A percentile compares a stretch with the other conserved stretches of the same genome.
phyloP scores from a whole-genome alignment of 2,329 filamentous ascomycete genomes.

The Phialophora verrucosa region DNA sequence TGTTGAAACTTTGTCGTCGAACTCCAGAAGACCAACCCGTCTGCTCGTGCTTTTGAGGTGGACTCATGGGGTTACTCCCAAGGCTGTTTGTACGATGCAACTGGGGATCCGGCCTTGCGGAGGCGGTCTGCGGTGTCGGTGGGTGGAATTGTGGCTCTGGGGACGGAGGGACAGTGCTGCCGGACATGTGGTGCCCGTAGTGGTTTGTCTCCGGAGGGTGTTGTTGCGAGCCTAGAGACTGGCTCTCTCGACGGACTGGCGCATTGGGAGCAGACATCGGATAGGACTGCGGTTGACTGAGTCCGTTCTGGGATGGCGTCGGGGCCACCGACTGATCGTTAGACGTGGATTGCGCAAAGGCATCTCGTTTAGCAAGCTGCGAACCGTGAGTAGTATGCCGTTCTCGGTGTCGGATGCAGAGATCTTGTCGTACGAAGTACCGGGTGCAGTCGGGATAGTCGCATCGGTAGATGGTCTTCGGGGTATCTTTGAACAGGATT shows the following conservation, averaged over 20 bases:
- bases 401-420: constrained; percentile 84
- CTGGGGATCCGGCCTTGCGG: constrained; percentile 39
- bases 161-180: constrained; percentile 26
- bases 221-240: not conserved
- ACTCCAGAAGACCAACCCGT: constrained; percentile 42
- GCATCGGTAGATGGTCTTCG: constrained; percentile 93
- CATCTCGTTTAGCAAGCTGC: constrained; percentile 58
- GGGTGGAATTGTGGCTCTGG: constrained; percentile 41
- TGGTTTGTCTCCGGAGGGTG: constrained; percentile 14
- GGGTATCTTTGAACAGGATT: constrained; percentile 67
- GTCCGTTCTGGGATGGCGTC: constrained; percentile 29
- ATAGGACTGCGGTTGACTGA: constrained; percentile 38
- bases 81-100: constrained; percentile 41
- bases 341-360: constrained; percentile 47
- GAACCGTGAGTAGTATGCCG: constrained; percentile 71
- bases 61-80: constrained; percentile 42
- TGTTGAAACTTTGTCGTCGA: constrained; percentile 39
- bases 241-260: constrained; percentile 23
- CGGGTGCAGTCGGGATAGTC: constrained; percentile 89
- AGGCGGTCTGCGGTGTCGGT: constrained; percentile 39
- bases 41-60: constrained; percentile 40
- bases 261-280: constrained; percentile 45
- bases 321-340: constrained; percentile 30
- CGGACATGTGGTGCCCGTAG: constrained; percentile 24
- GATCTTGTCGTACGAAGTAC: constrained; percentile 89